These are phyloP conservation scores for Phyllosticta citrichinensis DNA, from an alignment of 2,329 filamentous ascomycete genomes.

Conservation along the genomic window DNA sequence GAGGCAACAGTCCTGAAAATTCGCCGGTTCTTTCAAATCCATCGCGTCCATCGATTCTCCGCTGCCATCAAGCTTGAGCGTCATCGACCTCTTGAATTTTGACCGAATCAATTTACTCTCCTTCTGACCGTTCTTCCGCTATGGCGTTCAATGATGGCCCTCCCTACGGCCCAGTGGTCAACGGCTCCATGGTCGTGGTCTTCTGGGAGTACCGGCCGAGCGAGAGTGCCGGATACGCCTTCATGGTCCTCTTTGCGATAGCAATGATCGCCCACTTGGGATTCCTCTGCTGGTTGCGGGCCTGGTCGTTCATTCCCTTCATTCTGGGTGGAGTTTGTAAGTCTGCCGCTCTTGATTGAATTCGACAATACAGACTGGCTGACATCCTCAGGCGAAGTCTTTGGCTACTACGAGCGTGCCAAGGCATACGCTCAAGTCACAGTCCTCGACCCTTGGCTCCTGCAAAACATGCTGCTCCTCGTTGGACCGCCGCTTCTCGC, in stretches of 20 bases:
- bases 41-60: no score
- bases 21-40: no score
- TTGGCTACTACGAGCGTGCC: slow-evolving; percentile 41
- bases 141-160: background rate
- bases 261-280: slow-evolving; percentile 26
- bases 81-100: no score
- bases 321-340: slow-evolving; percentile 41
- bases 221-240: slow-evolving; percentile 18
- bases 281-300: slow-evolving; percentile 28
- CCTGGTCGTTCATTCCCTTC: slow-evolving; percentile 44
- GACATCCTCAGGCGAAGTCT: slow-evolving; percentile 33
- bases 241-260: slow-evolving; percentile 20
- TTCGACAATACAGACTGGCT: background rate
- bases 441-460: slow-evolving; percentile 31
- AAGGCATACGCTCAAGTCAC: slow-evolving; percentile 17
- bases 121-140: background rate
- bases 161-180: background rate
- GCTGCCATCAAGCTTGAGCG: background rate
- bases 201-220: background rate
- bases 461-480: slow-evolving; percentile 36
- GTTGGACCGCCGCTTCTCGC: slow-evolving; percentile 38
- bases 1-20: background rate
- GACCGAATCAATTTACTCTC: no score
- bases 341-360: slow-evolving; percentile 7
- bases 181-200: background rate